Evolutionary conservation across 805 yeast genomes (phyloP).

Genomic region (Phaffomyces opuntiae): DNA sequence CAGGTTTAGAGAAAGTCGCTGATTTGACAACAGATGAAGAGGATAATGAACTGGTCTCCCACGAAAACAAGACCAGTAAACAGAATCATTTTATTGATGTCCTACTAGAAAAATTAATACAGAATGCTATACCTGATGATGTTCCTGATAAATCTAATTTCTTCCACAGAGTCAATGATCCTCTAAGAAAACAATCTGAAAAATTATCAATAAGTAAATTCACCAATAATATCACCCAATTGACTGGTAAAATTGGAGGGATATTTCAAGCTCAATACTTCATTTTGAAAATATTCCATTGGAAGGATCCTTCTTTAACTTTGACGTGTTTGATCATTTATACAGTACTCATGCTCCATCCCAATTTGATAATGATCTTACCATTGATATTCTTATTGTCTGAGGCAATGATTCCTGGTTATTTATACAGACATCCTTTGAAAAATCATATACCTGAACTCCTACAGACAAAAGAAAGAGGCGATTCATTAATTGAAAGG

Average conservation of each 20-base stretch:
- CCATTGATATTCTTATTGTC: constrained; percentile 53
- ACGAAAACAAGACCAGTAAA: constrained; percentile 11
- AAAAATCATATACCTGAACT: constrained; percentile 36
- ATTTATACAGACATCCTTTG: constrained; percentile 59
- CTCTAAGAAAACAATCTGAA: constrained; percentile 38
- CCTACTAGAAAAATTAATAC: constrained; percentile 45
- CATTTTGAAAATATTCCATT: constrained; percentile 51
- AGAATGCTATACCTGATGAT: constrained; percentile 42
- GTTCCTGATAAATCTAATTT: constrained; percentile 41
- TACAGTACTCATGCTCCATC: constrained; percentile 65
- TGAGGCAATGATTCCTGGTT: constrained; percentile 65
- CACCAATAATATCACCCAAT: constrained; percentile 47
- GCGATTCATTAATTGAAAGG: constrained; percentile 45
- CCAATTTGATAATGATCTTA: constrained; percentile 54
- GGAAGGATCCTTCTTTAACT: constrained; percentile 74
- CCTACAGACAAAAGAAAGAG: constrained; percentile 31
- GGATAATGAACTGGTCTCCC: constrained; percentile 13
- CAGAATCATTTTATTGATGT: constrained; percentile 50
- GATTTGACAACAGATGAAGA: constrained; percentile 19
- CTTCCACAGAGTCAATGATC: constrained; percentile 36
- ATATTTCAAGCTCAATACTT: constrained; percentile 59
- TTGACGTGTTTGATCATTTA: constrained; percentile 49
- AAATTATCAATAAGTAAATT: constrained; percentile 50
- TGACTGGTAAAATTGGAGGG: constrained; percentile 48
- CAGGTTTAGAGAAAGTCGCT: constrained; percentile 34